phyloP scores from a whole-genome alignment of 1,284 basidiomycete species.

The Cryptococcus amylolentus region DNA sequence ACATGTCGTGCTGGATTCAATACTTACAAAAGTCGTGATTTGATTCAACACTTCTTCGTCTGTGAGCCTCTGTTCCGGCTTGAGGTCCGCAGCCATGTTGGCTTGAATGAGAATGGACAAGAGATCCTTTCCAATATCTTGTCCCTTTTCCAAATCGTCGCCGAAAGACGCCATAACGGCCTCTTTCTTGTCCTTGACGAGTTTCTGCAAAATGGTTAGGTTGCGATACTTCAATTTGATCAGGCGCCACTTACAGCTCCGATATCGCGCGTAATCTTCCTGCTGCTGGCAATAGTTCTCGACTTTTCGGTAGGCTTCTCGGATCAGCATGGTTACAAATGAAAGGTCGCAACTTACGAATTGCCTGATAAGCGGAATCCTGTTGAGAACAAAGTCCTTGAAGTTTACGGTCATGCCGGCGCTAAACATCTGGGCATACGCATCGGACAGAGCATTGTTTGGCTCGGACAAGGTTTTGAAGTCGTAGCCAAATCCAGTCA shows the following conservation, averaged over 20 bases:
- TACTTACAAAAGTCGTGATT: constrained; percentile 67
- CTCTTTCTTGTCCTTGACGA: constrained; percentile 57
- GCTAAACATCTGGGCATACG: constrained; percentile 36
- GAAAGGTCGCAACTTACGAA: constrained; percentile 54
- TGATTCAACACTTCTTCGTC: constrained; percentile 67
- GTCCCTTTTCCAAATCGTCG: constrained; percentile 43
- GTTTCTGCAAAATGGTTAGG: constrained; percentile 31
- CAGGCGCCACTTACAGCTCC: constrained; percentile 48
- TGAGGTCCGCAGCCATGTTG: constrained; percentile 58
- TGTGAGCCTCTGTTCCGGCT: constrained; percentile 58
- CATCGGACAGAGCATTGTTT: constrained; percentile 38
- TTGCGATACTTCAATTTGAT: neutral
- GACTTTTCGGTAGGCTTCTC: constrained; percentile 38
- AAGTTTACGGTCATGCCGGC: constrained; percentile 48
- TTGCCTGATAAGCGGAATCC: constrained; percentile 57
- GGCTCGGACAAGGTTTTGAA: constrained; percentile 51
- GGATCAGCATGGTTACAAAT: neutral
- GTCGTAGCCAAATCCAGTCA: constrained; percentile 65
- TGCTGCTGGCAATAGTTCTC: constrained; percentile 49
- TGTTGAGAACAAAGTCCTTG: constrained; percentile 60
- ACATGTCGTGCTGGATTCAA: neutral
- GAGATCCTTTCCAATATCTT: constrained; percentile 53
- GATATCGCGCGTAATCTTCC: constrained; percentile 57
- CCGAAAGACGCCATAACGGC: constrained; percentile 33
- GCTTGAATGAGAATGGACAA: constrained; percentile 58